Evolutionary conservation across 192 early-diverging fungal genomes (phyloP).

Genomic region (Anaeromyces robustus): DNA sequence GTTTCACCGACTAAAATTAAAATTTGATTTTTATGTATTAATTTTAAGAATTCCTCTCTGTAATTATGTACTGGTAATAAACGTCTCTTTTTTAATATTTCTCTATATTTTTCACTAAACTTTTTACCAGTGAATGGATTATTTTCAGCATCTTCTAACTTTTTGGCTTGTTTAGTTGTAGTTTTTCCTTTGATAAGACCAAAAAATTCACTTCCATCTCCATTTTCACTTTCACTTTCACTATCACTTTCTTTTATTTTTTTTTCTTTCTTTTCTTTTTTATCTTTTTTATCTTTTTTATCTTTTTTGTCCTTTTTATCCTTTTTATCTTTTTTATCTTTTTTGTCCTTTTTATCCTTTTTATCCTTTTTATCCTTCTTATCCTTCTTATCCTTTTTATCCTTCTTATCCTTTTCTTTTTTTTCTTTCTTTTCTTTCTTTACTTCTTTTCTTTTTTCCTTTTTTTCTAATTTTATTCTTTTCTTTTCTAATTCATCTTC

Average conservation of each 20-base stretch:
- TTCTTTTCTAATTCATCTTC: too few relatives aligned
- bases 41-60: slow-evolving; percentile 72
- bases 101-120: slow-evolving; percentile 66
- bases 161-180: slow-evolving; percentile 71
- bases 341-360: too few relatives aligned
- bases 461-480: too few relatives aligned
- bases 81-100: slow-evolving; percentile 71
- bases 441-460: too few relatives aligned
- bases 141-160: slow-evolving; percentile 43
- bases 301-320: neutral
- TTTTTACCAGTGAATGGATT: slow-evolving; percentile 71
- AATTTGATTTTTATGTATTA: slow-evolving; percentile 87
- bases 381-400: too few relatives aligned
- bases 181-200: slow-evolving; percentile 54
- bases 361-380: too few relatives aligned
- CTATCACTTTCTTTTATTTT: too few relatives aligned
- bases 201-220: neutral
- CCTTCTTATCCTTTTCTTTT: too few relatives aligned
- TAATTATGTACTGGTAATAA: slow-evolving; percentile 90
- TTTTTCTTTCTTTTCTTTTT: neutral
- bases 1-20: slow-evolving; percentile 94
- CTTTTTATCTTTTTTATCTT: neutral
- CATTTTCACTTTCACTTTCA: neutral
- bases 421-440: too few relatives aligned
- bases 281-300: neutral